These are phyloP conservation scores for Knoxia roxburghii DNA, from an alignment of 257 asterid species.

Conservation along the genomic window DNA sequence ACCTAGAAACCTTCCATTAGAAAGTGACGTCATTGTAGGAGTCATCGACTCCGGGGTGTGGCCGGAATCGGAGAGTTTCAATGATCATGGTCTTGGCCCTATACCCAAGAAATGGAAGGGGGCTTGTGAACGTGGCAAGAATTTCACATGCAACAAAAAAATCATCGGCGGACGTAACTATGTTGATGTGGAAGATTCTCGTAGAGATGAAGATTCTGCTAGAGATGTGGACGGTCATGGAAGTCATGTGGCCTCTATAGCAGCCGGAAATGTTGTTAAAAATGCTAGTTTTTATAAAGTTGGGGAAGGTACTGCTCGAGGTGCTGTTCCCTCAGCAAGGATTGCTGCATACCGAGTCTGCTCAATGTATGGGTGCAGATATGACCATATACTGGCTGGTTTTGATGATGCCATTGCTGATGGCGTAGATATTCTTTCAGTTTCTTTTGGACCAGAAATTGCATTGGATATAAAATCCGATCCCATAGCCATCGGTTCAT, in stretches of 20 bases:
- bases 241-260: constrained; percentile 39
- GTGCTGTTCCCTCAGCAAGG: constrained; percentile 38
- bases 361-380: rapidly evolving
- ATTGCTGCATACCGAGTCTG: constrained; percentile 35
- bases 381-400: constrained; percentile 21
- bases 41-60: constrained; percentile 19
- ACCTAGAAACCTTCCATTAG: constrained; percentile 17
- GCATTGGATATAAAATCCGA: background rate
- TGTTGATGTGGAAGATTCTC: background rate
- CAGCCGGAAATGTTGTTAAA: constrained; percentile 31
- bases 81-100: constrained; percentile 31
- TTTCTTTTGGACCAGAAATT: constrained; percentile 14
- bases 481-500: constrained; percentile 30
- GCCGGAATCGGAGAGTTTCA: constrained; percentile 17
- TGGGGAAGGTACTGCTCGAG: constrained; percentile 36
- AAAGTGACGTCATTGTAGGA: constrained; percentile 38
- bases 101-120: constrained; percentile 47
- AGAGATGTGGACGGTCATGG: constrained; percentile 34
- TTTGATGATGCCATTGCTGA: constrained; percentile 50
- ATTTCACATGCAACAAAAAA: constrained; percentile 48
- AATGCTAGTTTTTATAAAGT: constrained; percentile 28
- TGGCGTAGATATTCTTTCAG: constrained; percentile 36
- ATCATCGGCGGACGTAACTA: constrained; percentile 40
- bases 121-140: constrained; percentile 28
- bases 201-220: constrained; percentile 10